phyloP scores from a whole-genome alignment of 768 basidiomycete species.

The Erythrobasidium yunnanense region DNA sequence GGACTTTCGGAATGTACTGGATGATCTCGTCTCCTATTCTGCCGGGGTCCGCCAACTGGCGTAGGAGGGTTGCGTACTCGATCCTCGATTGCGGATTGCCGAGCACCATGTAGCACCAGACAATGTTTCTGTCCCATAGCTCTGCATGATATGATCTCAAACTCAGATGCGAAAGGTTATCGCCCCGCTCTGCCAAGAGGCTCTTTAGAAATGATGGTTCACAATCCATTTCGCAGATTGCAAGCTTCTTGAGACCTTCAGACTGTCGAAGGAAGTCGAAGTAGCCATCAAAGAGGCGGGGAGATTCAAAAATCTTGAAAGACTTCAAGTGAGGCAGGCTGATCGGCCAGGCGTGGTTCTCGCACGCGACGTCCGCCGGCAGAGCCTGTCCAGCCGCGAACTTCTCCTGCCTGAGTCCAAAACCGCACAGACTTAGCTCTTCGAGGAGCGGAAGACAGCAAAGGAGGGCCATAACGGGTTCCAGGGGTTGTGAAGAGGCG shows the following conservation, averaged over 20 bases:
- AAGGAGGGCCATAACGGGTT: neutral
- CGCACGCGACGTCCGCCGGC: neutral
- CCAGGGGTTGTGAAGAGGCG: neutral
- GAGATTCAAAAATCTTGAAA: neutral
- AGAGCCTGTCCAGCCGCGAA: too few relatives aligned
- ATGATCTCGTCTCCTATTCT: slow-evolving; percentile 3
- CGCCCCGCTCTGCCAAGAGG: neutral
- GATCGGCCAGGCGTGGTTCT: neutral
- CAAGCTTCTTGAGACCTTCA: neutral
- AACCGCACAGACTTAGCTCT: neutral
- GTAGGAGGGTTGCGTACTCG: neutral
- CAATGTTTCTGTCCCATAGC: neutral
- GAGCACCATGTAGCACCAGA: neutral
- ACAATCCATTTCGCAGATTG: neutral
- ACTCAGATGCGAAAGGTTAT: neutral
- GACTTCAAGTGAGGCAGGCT: neutral
- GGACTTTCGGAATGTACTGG: neutral
- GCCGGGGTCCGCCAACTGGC: neutral
- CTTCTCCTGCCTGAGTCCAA: too few relatives aligned
- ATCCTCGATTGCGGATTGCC: neutral
- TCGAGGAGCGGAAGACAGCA: neutral
- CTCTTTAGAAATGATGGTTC: neutral
- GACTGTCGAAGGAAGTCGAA: neutral
- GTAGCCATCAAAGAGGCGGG: neutral
- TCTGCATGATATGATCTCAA: neutral